These are phyloP conservation scores for Volvox africanus DNA, from an alignment of 139 green algal genomes.

Conservation along the genomic window DNA sequence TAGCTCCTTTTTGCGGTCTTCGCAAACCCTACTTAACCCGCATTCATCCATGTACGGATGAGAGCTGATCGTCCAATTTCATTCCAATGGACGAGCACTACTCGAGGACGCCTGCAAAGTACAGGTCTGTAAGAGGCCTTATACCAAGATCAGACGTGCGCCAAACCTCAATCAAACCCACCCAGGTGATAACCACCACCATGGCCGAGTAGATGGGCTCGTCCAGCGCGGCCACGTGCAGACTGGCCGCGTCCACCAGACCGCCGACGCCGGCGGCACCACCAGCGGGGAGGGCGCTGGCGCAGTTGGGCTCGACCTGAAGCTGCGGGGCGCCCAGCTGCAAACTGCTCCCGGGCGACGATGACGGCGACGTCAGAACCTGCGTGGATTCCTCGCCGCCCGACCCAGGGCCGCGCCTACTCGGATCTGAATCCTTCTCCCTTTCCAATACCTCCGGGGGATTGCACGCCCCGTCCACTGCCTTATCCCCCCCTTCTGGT, in stretches of 20 bases:
- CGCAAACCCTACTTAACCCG: no score
- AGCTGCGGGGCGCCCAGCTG: neutral
- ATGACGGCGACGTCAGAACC: neutral
- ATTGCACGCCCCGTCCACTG: neutral
- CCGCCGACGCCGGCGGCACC: neutral
- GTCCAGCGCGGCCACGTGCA: constrained; percentile 12
- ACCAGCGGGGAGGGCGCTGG: neutral
- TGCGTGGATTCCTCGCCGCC: neutral
- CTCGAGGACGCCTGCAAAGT: no score
- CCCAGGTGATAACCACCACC: constrained; percentile 20
- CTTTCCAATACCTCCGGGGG: neutral
- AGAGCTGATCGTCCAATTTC: no score
- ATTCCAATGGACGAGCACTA: no score
- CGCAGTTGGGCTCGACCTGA: neutral
- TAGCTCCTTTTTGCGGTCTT: no score
- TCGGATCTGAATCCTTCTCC: neutral
- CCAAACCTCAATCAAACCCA: neutral
- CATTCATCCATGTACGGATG: no score
- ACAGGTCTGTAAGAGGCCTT: no score
- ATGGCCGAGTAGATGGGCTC: constrained; percentile 30
- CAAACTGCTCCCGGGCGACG: neutral
- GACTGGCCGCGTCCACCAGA: neutral
- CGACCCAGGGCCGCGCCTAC: neutral
- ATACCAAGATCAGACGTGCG: no score
- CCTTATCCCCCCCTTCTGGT: neutral